Base-by-base conservation (phyloP, 2,329 filamentous ascomycete genomes). In the Xylaria hypoxylon region DNA sequence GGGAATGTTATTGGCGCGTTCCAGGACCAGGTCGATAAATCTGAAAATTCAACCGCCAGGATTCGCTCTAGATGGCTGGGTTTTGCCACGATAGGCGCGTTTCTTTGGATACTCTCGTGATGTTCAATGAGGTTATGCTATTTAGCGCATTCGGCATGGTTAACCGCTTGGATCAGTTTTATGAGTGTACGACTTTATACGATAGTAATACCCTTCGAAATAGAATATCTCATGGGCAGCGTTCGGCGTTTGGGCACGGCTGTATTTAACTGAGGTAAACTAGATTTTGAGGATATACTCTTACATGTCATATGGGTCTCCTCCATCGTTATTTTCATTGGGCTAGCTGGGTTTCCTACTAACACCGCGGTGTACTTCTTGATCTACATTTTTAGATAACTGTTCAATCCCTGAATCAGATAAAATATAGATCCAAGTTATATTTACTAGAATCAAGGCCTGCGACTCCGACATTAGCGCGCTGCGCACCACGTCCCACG, bases 1-100 rank as follows among this genome's bases (percentile, higher is more conserved):
- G 90, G 90, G 0, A 92, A 93, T 73, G 80, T 92, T 0, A 74
- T 83, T 1, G 87, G 85, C 0, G 75, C 81, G 69, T 88, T 85
- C 64, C 78, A 75, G 40, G 78, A 83, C n/a, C 77, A 82, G 76
- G 83, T 87, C 7, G 77, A 73, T 60, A 74, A 22, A 64, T 62
- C 65, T 17, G 65, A 52, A 31, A 62, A 52, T 15, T 62, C 22
- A 10, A 62, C 13, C 15, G 35, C 26, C 22, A 42, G 33, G 56
- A 35, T 24, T 17, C 40, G 35, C n/a, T 42, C 58, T 7, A 50
- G 26, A 2, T 59, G 42, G 65, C 24, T 57, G 42, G 52, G 62
- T 4, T 24, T 67, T 13, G 47, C 50, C 10, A n/a, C 31, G 8
- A 5, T 47, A 2, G 48, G 33, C 3, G 42, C 56, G 10, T 2